Evolutionary conservation across 2,329 filamentous ascomycete genomes (phyloP), one percentile per base, ranked within the genome.

Genomic region (Phaeoacremonium minimum): DNA sequence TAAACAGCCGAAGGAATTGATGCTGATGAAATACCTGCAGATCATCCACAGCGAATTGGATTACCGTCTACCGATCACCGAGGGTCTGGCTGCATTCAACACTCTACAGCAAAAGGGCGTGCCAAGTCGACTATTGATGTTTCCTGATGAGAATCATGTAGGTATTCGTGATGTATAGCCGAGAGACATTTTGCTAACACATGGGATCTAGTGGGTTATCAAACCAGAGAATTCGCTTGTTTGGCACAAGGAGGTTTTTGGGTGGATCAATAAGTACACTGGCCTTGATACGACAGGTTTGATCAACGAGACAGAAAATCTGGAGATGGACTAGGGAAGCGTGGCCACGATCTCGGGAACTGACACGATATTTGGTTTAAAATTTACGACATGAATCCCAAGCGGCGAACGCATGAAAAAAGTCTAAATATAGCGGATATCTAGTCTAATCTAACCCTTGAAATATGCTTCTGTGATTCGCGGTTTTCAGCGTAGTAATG

Each of bases 21-120:
- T 32, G 30, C 38, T 40, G 12, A 38, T 26, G n/a, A 9, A 9
- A 6, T 18, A 11, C 8, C 9, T 19, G 6, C 26, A 59, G 28
- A 71, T 89, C 40, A 80, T 89, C 28, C 85, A 88, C 60, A 81
- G 73, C 45, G 79, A 83, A 44, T 66, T 77, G 30, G 85, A 89
- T 53, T 87, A 83, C 48, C 70, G 83, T 6, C 57, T 50, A 35
- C 54, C 60, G 5, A 42, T 64, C 5, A 60, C 60, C 0, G 60
- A 66, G 53, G 85, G 85, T 0, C 58, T 90, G 18, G 75, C 81
- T 0, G 75, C 80, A 0, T 90, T 89, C 58, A 85, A 87, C 43
- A 75, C 83, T 2, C 63, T 90, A 17, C 84, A 89, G 60, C 71
- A 73, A 12, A 68, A 72, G 35, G 80, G 80, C 1, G 71, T 89